These are phyloP conservation scores for Tephrocybe sp. DNA, from an alignment of 768 basidiomycete genomes.

Conservation along the genomic window DNA sequence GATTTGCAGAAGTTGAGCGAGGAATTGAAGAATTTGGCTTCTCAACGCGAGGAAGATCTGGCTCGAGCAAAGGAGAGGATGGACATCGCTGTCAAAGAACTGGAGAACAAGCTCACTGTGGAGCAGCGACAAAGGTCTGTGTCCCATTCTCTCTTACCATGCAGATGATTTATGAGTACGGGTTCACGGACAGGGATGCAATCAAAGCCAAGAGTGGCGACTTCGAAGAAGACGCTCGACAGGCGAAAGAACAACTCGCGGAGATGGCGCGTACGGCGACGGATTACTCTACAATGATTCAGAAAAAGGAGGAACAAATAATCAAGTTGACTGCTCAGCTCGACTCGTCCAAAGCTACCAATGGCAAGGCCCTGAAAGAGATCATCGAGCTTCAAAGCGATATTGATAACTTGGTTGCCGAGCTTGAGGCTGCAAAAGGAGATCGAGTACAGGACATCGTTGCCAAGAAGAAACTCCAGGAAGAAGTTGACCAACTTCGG, in stretches of 20 bases:
- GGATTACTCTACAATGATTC: conserved; percentile 74
- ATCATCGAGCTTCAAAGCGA: conserved; percentile 69
- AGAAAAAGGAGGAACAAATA: conserved; percentile 78
- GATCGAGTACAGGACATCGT: conserved; percentile 45
- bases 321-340: conserved; percentile 52
- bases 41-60: conserved; percentile 82
- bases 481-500: conserved; percentile 85
- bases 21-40: conserved; percentile 66
- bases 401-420: conserved; percentile 61
- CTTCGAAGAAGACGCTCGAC: conserved; percentile 68
- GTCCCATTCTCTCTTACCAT: not conserved
- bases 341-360: conserved; percentile 52
- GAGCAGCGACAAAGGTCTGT: conserved; percentile 64
- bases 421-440: conserved; percentile 59
- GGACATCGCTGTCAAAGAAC: conserved; percentile 60
- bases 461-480: conserved; percentile 64
- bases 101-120: conserved; percentile 67
- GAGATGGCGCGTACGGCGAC: conserved; percentile 76
- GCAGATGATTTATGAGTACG: conserved; percentile 1
- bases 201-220: conserved; percentile 57
- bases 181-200: conserved; percentile 49
- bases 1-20: conserved; percentile 65
- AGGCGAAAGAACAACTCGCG: conserved; percentile 72
- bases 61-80: conserved; percentile 71
- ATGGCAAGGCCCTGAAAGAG: conserved; percentile 53